Percentiles rank a stretch among this genome's conserved stretches.
These are phyloP conservation scores for Coemansia sp. DNA, from an alignment of 192 early-diverging fungal genomes.

Conservation along the genomic window DNA sequence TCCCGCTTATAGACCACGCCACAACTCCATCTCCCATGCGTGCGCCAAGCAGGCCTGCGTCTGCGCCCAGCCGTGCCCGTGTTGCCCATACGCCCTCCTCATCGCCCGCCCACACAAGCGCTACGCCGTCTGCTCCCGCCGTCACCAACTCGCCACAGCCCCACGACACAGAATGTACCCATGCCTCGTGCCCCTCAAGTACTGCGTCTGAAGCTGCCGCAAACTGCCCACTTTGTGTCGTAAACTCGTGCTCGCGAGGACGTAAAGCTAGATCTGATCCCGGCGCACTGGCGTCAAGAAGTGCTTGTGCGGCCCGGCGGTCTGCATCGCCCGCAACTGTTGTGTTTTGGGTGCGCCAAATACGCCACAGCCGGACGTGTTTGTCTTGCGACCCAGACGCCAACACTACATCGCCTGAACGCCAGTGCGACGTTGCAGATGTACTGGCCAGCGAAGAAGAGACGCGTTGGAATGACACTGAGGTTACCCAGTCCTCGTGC, in stretches of 20 bases:
- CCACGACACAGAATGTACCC: slow-evolving; percentile 88
- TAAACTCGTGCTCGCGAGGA: slow-evolving; percentile 69
- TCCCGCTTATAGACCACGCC: slow-evolving; percentile 78
- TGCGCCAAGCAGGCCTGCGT: slow-evolving; percentile 80
- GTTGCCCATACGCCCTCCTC: slow-evolving; percentile 78
- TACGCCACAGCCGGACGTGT: slow-evolving; percentile 85
- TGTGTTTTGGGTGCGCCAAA: not conserved
- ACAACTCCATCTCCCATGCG: slow-evolving; percentile 67
- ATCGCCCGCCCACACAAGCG: slow-evolving; percentile 89
- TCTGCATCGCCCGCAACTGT: not conserved
- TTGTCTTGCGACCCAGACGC: slow-evolving; percentile 89
- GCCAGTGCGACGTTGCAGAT: slow-evolving; percentile 52
- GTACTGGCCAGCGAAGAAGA: slow-evolving; percentile 18
- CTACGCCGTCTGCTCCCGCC: slow-evolving; percentile 87
- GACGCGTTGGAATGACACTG: slow-evolving; percentile 69
- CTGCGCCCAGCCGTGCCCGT: slow-evolving; percentile 82
- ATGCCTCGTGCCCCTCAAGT: slow-evolving; percentile 94
- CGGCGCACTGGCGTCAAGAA: not conserved
- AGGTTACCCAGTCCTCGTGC: slow-evolving; percentile 92
- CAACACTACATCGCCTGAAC: slow-evolving; percentile 77
- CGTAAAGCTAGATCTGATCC: not conserved
- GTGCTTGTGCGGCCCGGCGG: not conserved
- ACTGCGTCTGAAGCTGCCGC: slow-evolving; percentile 84
- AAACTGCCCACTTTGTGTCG: not conserved
- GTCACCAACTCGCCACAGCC: slow-evolving; percentile 65